Percentiles rank a stretch among this genome's conserved stretches.
These are phyloP conservation scores for Xylaria castorea DNA, from an alignment of 495 filamentous ascomycete species.

Conservation along the genomic window DNA sequence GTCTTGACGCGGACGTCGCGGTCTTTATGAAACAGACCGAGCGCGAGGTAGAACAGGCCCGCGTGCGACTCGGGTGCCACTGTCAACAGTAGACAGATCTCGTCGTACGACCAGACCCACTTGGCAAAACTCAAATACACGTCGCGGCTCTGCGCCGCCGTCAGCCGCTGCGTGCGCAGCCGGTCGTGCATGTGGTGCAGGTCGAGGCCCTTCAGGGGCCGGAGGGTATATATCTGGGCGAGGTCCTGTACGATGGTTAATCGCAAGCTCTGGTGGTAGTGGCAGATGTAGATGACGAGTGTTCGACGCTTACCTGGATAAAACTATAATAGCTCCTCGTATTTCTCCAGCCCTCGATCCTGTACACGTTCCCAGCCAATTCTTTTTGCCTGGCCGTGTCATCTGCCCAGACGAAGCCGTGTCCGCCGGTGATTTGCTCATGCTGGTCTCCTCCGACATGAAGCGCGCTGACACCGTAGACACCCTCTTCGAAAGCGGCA, in stretches of 20 bases:
- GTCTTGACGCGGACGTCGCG: conserved; percentile 77
- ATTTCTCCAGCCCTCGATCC: conserved; percentile 95
- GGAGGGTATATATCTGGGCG: conserved; percentile 65
- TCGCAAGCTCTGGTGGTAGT: background rate
- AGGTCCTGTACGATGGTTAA: conserved; percentile 58
- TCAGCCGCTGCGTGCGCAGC: conserved; percentile 77
- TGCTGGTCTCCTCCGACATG: conserved; percentile 81
- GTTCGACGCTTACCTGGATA: conserved; percentile 68
- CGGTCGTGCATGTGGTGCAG: conserved; percentile 92
- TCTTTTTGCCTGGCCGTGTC: conserved; percentile 81
- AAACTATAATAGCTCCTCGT: conserved; percentile 95
- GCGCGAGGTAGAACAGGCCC: conserved; percentile 88
- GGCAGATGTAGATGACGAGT: background rate
- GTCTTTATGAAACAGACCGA: conserved; percentile 93
- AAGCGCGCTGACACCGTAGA: conserved; percentile 90
- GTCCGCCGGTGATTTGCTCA: conserved; percentile 70
- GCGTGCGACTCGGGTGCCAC: conserved; percentile 86
- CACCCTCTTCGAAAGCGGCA: conserved; percentile 92
- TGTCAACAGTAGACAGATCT: conserved; percentile 85
- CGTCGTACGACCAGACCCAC: conserved; percentile 80
- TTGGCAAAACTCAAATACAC: conserved; percentile 83
- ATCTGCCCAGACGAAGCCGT: conserved; percentile 95
- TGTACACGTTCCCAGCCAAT: conserved; percentile 83
- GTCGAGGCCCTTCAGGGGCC: conserved; percentile 83
- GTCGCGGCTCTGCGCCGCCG: conserved; percentile 70